These are phyloP conservation scores for Penicillium crustosum DNA, from an alignment of 2,329 filamentous ascomycete species.

Conservation along the genomic window DNA sequence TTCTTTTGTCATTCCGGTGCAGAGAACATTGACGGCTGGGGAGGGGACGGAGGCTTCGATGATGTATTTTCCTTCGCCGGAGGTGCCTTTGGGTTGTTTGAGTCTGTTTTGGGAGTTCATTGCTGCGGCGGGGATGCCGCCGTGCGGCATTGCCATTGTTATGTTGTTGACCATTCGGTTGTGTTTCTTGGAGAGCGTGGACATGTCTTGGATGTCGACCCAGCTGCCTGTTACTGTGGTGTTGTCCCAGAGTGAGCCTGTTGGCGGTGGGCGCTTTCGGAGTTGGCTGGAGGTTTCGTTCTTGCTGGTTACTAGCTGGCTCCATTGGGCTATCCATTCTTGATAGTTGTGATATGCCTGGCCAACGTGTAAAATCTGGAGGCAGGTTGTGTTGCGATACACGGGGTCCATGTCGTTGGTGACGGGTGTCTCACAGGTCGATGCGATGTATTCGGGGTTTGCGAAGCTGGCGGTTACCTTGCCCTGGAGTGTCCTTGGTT, in stretches of 20 bases:
- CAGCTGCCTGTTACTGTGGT: constrained; percentile 69
- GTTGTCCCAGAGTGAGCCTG: constrained; percentile 67
- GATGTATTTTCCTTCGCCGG: constrained; percentile 67
- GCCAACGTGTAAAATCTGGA: constrained; percentile 68
- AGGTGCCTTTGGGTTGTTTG: constrained; percentile 65
- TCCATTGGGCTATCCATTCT: constrained; percentile 61
- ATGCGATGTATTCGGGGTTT: constrained; percentile 58
- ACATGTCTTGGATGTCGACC: constrained; percentile 62
- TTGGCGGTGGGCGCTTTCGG: constrained; percentile 56
- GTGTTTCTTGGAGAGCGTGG: constrained; percentile 50
- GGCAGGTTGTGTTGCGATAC: constrained; percentile 56
- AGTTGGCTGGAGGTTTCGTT: constrained; percentile 47
- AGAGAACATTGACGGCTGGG: constrained; percentile 70
- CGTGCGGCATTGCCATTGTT: constrained; percentile 74
- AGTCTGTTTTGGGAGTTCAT: constrained; percentile 63
- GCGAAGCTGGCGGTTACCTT: constrained; percentile 63
- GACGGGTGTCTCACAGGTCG: constrained; percentile 64
- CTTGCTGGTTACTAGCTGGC: constrained; percentile 45
- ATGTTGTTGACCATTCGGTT: constrained; percentile 70
- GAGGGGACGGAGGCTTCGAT: constrained; percentile 68
- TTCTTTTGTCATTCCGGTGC: constrained; percentile 60
- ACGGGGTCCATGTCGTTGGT: constrained; percentile 40
- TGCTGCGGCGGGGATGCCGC: constrained; percentile 66
- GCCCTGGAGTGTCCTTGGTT: constrained; percentile 54
- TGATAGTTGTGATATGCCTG: constrained; percentile 68